A percentile compares a stretch with the other conserved stretches of the same genome.
Evolutionary conservation across 2,329 filamentous ascomycete species (phyloP).

Genomic region (Diaporthe sp.): DNA sequence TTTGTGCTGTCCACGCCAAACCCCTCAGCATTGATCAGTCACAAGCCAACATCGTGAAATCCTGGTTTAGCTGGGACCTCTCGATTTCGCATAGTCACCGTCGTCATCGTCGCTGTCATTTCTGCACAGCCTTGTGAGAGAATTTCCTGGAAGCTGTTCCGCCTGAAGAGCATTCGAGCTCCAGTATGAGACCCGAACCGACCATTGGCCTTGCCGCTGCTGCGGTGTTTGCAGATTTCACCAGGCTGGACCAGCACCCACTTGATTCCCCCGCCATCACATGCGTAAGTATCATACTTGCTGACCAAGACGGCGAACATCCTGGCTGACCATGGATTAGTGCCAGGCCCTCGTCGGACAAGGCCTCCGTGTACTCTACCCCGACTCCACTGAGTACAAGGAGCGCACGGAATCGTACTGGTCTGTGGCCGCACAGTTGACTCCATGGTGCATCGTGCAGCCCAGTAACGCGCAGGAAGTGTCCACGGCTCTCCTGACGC

Average conservation of each 20-base stretch:
- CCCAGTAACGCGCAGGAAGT: background rate
- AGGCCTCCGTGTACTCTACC: background rate
- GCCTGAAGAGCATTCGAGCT: background rate
- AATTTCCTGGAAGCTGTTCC: background rate
- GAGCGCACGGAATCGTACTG: background rate
- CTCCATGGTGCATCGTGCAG: conserved; percentile 10
- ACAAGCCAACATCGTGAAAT: background rate
- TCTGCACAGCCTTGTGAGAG: background rate
- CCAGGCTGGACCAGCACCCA: background rate
- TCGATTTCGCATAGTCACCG: too few species aligned
- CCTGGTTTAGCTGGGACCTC: background rate
- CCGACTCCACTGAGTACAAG: background rate
- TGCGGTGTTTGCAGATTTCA: background rate
- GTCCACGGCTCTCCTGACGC: background rate
- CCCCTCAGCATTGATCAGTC: background rate
- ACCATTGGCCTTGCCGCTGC: background rate
- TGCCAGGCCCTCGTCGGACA: background rate
- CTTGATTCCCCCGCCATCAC: background rate
- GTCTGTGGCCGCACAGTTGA: background rate
- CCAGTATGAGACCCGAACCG: background rate
- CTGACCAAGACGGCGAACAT: background rate
- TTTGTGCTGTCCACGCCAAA: background rate
- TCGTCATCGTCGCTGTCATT: background rate
- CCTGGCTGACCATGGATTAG: background rate
- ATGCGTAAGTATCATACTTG: background rate